phyloP scores from a whole-genome alignment of 331 rosid species.

The Malus hybrid region DNA sequence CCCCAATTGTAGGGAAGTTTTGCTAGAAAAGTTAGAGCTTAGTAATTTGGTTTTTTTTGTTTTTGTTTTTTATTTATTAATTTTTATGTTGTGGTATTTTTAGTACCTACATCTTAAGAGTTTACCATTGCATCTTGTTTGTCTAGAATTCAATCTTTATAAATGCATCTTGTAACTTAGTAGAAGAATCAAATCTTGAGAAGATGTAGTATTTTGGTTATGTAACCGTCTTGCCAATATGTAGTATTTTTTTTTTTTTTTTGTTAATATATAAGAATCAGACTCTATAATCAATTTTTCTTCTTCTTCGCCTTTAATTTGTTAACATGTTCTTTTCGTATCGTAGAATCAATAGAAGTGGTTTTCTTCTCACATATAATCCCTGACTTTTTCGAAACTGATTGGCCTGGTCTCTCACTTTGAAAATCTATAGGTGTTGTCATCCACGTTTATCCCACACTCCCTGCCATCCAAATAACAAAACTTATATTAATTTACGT shows the following conservation, averaged over 20 bases:
- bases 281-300: background rate
- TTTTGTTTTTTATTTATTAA: too few relatives aligned
- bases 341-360: background rate
- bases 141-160: too few relatives aligned
- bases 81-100: background rate
- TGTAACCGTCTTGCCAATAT: too few relatives aligned
- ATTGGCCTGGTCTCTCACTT: background rate
- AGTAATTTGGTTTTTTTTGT: background rate
- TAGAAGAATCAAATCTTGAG: background rate
- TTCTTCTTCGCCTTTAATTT: background rate
- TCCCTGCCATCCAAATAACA: too few relatives aligned
- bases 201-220: background rate
- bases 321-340: background rate
- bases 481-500: too few relatives aligned
- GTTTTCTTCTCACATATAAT: too few relatives aligned
- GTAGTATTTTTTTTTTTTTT: too few relatives aligned
- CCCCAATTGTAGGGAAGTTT: too few relatives aligned
- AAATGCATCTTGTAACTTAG: background rate
- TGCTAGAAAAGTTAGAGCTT: background rate
- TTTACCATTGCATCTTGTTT: background rate
- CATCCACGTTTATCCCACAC: background rate
- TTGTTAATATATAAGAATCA: too few relatives aligned
- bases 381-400: background rate
- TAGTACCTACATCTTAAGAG: background rate
- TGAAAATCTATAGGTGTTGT: background rate